phyloP scores from a whole-genome alignment of 192 early-diverging fungal species.

The Linnemannia hyalina region DNA sequence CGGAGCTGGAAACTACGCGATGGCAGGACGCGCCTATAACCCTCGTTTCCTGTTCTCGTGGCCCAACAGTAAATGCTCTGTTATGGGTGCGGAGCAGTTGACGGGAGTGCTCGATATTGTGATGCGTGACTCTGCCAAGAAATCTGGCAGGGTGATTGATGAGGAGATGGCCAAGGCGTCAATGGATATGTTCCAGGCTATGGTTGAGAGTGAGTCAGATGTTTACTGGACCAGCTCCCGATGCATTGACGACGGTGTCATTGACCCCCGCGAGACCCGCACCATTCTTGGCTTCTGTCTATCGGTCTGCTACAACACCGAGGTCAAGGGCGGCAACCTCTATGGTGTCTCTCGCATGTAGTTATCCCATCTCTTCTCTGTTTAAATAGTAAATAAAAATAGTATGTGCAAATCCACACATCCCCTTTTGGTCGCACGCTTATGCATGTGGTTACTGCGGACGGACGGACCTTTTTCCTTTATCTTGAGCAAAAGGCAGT shows the following conservation, averaged over 20 bases:
- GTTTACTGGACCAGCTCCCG: conserved; percentile 73
- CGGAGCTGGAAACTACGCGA: conserved; percentile 80
- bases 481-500: background rate
- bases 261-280: conserved; percentile 73
- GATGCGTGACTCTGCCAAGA: conserved; percentile 72
- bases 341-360: conserved; percentile 76
- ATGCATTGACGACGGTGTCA: conserved; percentile 72
- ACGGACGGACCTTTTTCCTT: too few species aligned
- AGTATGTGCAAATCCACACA: background rate
- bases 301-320: conserved; percentile 66
- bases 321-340: conserved; percentile 70
- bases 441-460: too few species aligned
- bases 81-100: conserved; percentile 79
- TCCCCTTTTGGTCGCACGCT: too few species aligned
- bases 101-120: conserved; percentile 78
- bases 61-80: conserved; percentile 75
- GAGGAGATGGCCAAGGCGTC: conserved; percentile 63
- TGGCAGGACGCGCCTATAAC: conserved; percentile 75
- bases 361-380: background rate
- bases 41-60: conserved; percentile 79
- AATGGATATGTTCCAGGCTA: conserved; percentile 63
- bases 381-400: background rate
- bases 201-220: conserved; percentile 71
- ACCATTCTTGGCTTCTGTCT: conserved; percentile 71
- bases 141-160: conserved; percentile 63